Evolutionary conservation across 2,329 filamentous ascomycete species (phyloP).

Genomic region (Ceratocystis albifundus): DNA sequence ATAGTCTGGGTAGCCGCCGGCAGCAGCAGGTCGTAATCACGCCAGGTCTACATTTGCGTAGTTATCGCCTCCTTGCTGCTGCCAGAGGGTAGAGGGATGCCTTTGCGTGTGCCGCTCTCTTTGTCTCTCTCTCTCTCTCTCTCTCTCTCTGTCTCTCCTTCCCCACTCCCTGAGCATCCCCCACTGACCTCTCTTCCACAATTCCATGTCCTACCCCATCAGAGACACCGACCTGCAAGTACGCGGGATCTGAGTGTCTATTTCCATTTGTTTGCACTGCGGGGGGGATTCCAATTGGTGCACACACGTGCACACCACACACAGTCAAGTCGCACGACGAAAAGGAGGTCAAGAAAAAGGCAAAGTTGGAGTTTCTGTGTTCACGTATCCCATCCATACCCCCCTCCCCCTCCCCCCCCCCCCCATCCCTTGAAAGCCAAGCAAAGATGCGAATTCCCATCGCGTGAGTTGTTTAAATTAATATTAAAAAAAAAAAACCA

Average conservation of each 20-base stretch:
- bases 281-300: background rate
- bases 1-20: background rate
- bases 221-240: constrained; percentile 28
- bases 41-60: background rate
- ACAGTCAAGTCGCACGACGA: background rate
- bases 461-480: no score
- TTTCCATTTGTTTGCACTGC: background rate
- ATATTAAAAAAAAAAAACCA: background rate
- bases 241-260: constrained; percentile 25
- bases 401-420: no score
- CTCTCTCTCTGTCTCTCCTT: background rate
- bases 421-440: no score
- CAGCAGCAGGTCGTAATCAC: background rate
- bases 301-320: background rate
- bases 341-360: constrained; percentile 1
- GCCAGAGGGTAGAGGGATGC: background rate
- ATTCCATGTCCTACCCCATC: constrained; percentile 27
- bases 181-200: background rate
- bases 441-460: no score
- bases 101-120: background rate
- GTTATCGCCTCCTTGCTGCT: background rate
- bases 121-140: background rate
- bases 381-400: background rate
- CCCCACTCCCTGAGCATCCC: background rate
- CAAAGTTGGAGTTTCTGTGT: background rate